Base-by-base conservation (phyloP, 2,329 filamentous ascomycete genomes). In the Golovinomyces cichoracearum region DNA sequence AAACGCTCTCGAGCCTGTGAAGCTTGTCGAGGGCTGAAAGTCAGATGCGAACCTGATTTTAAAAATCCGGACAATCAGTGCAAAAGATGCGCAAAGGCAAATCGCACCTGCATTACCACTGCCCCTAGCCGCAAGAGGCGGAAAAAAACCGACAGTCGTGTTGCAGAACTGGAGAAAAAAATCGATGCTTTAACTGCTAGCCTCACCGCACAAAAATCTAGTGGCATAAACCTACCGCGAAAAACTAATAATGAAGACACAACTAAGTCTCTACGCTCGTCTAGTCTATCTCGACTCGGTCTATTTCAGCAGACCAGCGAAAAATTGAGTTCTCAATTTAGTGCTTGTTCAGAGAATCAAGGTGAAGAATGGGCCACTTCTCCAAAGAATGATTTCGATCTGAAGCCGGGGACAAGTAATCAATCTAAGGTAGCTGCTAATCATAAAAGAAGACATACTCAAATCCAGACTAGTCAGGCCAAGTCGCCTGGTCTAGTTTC, bases 131-230 rank as follows among this genome's bases (percentile, higher is more conserved):
- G 65, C 19, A 66, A 65, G 54, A 61, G 64, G 50, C 61, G 65
- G 46, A 66, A 66, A 55, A 62, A 65, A 51, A 65, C 65, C 6
- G 65, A 67, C 47, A 65, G 63, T 33, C 54, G 65, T 23, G 65
- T 67, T 3, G 63, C 64, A 33, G 65, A 67, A 52, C 55, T 67
- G 45, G 65, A 67, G 57, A 61, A 62, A 52, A 64, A 66, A 52
- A 64, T 67, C 52, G 57, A 63, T 48, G 60, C 61, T 0, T 61
- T 67, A 58, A 60, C 63, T 26, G 61, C 62, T 19, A 57, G 57
- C 47, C 55, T 67, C 31, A 59, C 60, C 44, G 57, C 58, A 35
- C 56, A 56, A 25, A 58, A 56, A 48, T 53, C 55, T 40, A 54
- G 22, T 31, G 29, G 29, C 22, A 22, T 22, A 12, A 13, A 27